Evolutionary conservation across 257 asterid genomes (phyloP), one percentile per base, ranked within the genome.

Genomic region (Jasminum sambac): DNA sequence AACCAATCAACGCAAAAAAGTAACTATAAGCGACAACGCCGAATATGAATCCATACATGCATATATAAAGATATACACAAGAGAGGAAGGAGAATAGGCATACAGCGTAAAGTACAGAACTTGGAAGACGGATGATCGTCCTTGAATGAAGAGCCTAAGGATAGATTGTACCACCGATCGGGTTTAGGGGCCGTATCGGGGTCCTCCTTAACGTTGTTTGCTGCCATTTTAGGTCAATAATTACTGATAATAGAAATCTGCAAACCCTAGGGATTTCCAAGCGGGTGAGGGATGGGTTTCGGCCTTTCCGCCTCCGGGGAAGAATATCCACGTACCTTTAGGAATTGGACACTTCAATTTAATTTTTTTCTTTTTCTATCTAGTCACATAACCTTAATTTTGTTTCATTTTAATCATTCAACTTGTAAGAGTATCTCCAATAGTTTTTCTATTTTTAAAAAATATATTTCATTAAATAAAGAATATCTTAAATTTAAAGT

Each of bases 61-160:
- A 42, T 24, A 4, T 16, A 52, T 6, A 13, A 14, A n/a, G n/a
- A 9, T 11, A 66, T 63, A 16, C 8, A 39, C n/a, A 43, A 40
- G 6, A 73, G 38, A 74, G 38, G 44, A 46, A 21, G n/a, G 38
- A 50, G 17, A 70, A 48, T 19, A 26, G 52, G 30, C 82, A 50
- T 87, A 95, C 99, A 95, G 43, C 99, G 93, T 52, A 95, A 80
- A 79, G 97, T 91, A 88, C 99, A 90, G 94, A 95, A 95, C 80
- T 86, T 95, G 84, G 97, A 89, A 60, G 99, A 91, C 63, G 88
- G 87, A n/a, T 84, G 83, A 25, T 72, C 73, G 38, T 95, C 98
- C 77, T 80, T 88, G 86, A 91, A 95, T 62, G 99, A 89, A 70
- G 96, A 84, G n/a, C 99, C 99, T 37, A 95, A 86, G 76, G 84